Percentiles rank a stretch among this genome's conserved stretches.
Evolutionary conservation across 2,329 filamentous ascomycete genomes (phyloP).

Genomic region (Basipetospora chlamydospora): DNA sequence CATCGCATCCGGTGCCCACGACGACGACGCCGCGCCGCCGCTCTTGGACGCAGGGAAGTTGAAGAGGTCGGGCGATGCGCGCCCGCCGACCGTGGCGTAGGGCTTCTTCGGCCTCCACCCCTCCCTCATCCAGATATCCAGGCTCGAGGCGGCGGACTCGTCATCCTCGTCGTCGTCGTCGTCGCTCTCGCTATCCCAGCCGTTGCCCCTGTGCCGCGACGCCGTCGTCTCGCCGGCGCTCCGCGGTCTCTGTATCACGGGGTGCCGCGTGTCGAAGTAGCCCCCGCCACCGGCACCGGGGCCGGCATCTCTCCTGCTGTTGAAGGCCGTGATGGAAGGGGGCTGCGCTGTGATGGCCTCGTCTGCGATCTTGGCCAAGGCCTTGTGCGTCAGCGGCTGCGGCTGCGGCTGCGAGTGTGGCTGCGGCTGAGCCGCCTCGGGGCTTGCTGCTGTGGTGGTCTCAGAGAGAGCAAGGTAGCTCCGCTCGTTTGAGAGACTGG

Average conservation of each 20-base stretch:
- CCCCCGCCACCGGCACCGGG: conserved; percentile 10
- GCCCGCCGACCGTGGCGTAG: conserved; percentile 13
- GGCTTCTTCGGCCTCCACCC: conserved; percentile 25
- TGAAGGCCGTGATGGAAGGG: conserved; percentile 18
- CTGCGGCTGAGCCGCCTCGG: not conserved
- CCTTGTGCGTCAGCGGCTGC: not conserved
- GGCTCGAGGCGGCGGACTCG: conserved; percentile 30
- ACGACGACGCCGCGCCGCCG: conserved; percentile 13
- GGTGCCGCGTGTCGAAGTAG: conserved; percentile 16
- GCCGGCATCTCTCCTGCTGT: conserved; percentile 15
- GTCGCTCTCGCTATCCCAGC: conserved; percentile 30
- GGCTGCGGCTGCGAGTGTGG: not conserved
- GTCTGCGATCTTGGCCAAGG: not conserved
- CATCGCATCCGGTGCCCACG: conserved; percentile 33
- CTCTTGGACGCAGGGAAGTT: conserved; percentile 31
- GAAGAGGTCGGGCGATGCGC: conserved; percentile 37
- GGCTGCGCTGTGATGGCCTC: conserved; percentile 10
- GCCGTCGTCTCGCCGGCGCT: conserved; percentile 32
- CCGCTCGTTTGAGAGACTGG: conserved; percentile 13
- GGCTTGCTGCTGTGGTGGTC: conserved; percentile 5
- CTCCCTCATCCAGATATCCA: conserved; percentile 45
- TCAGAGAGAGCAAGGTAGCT: conserved; percentile 18
- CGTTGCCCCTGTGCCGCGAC: conserved; percentile 23
- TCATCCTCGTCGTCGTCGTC: conserved; percentile 26
- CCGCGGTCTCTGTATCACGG: conserved; percentile 25